A percentile compares a stretch with the other conserved stretches of the same genome.
Conservation (phyloP, 2,329 filamentous ascomycete species). For the Coniella vitis region DNA sequence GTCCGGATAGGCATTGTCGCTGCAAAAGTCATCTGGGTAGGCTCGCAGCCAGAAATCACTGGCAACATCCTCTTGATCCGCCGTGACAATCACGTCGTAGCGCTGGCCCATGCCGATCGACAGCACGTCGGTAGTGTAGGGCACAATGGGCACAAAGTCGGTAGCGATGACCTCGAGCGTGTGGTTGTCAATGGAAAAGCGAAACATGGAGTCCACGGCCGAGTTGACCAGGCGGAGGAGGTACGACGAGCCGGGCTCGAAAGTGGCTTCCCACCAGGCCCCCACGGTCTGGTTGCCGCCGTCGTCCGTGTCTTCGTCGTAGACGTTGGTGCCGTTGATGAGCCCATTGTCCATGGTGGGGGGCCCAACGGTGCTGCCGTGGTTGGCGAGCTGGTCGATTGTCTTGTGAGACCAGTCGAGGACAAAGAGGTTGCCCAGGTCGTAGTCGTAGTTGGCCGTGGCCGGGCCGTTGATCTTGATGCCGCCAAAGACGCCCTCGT, state of each 20-base stretch:
- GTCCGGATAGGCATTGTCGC: constrained; percentile 10
- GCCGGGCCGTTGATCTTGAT: constrained; percentile 57
- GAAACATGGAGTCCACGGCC: constrained; percentile 35
- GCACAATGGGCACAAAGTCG: constrained; percentile 51
- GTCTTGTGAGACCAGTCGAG: constrained; percentile 50
- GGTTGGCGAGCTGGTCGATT: constrained; percentile 22
- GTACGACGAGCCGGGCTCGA: constrained; percentile 31
- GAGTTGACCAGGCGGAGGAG: constrained; percentile 41
- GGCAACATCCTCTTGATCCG: constrained; percentile 1
- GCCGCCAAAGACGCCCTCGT: constrained; percentile 51
- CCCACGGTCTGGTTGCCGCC: constrained; percentile 23
- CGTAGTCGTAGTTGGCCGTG: constrained; percentile 53
- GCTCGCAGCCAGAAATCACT: constrained; percentile 20
- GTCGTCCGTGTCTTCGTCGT: constrained; percentile 7
- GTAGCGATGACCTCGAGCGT: constrained; percentile 48
- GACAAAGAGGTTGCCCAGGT: constrained; percentile 52
- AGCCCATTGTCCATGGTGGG: constrained; percentile 24
- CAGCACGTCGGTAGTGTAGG: constrained; percentile 41
- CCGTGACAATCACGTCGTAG: constrained; percentile 14
- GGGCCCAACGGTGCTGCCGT: constrained; percentile 21
- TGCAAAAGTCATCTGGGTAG: constrained; percentile 13
- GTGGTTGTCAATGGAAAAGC: constrained; percentile 50
- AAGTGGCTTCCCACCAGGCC: constrained; percentile 21
- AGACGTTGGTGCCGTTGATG: constrained; percentile 7
- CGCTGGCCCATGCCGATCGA: constrained; percentile 35